phyloP scores from a whole-genome alignment of 495 filamentous ascomycete species.

The Hapsidospora chrysogenum region DNA sequence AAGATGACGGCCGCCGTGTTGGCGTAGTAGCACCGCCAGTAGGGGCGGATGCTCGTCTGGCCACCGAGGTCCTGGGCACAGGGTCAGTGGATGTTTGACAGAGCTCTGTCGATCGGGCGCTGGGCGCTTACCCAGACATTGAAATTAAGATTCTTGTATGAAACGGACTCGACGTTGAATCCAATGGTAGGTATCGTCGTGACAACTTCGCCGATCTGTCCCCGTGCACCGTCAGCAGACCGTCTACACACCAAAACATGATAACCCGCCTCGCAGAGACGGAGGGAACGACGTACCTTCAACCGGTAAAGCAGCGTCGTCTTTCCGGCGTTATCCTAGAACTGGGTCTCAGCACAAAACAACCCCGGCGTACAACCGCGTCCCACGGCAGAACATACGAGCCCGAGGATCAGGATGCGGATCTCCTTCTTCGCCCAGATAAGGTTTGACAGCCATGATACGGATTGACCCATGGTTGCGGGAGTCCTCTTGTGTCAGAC shows the following conservation, averaged over 20 bases:
- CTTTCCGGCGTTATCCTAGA: conserved; percentile 93
- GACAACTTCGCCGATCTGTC: conserved; percentile 91
- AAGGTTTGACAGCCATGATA: conserved; percentile 60
- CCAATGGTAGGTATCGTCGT: conserved; percentile 98
- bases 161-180: conserved; percentile 97
- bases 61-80: conserved; percentile 86
- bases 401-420: conserved; percentile 83
- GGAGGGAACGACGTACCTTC: conserved; percentile 74
- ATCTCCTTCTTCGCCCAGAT: conserved; percentile 94
- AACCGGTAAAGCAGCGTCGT: conserved; percentile 91
- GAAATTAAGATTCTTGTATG: conserved; percentile 93
- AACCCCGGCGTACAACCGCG: conserved; percentile 1
- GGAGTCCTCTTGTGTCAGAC: too few relatives aligned
- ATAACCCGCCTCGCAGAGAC: too few relatives aligned
- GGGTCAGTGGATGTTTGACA: background rate
- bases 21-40: conserved; percentile 98
- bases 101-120: background rate
- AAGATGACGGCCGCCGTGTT: conserved; percentile 99
- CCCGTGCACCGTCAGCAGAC: too few relatives aligned
- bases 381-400: conserved; percentile 38
- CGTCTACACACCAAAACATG: too few relatives aligned
- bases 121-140: conserved; percentile 69
- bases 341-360: conserved; percentile 10
- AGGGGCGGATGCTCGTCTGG: conserved; percentile 91
- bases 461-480: conserved; percentile 68